These are phyloP conservation scores for Vitis amurensis DNA, from an alignment of 164 flowering plant genomes.

Conservation along the genomic window DNA sequence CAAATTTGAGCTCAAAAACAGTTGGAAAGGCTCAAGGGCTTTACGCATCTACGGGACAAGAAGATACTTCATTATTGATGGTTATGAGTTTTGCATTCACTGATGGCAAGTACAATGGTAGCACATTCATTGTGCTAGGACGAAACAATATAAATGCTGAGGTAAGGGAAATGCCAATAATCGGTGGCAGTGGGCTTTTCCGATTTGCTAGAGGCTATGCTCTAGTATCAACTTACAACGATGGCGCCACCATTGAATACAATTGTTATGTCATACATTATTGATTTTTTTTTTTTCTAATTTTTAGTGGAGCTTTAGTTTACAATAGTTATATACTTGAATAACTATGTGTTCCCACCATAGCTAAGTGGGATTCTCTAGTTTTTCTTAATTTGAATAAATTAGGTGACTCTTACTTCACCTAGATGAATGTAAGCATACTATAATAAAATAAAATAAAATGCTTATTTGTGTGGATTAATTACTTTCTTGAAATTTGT, in stretches of 20 bases:
- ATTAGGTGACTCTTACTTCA: too few relatives aligned
- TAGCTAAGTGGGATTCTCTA: too few relatives aligned
- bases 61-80: conserved; percentile 27
- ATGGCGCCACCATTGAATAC: conserved; percentile 3
- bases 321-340: too few relatives aligned
- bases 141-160: conserved; percentile 17
- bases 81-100: conserved; percentile 35
- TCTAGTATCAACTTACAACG: neutral
- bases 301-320: too few relatives aligned
- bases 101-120: conserved; percentile 34
- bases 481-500: too few relatives aligned
- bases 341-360: neutral
- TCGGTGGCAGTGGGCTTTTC: conserved; percentile 40
- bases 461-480: too few relatives aligned
- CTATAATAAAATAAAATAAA: too few relatives aligned
- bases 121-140: conserved; percentile 32
- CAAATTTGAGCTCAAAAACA: conserved; percentile 21
- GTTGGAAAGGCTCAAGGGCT: conserved; percentile 41
- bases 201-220: conserved; percentile 13
- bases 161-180: conserved; percentile 38
- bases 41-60: conserved; percentile 23
- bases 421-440: too few relatives aligned
- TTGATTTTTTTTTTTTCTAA: too few relatives aligned
- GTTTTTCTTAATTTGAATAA: too few relatives aligned
- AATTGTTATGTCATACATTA: conserved; percentile 15